Conservation (phyloP, 148 eudicot species). For the Hydrangea macrophylla region DNA sequence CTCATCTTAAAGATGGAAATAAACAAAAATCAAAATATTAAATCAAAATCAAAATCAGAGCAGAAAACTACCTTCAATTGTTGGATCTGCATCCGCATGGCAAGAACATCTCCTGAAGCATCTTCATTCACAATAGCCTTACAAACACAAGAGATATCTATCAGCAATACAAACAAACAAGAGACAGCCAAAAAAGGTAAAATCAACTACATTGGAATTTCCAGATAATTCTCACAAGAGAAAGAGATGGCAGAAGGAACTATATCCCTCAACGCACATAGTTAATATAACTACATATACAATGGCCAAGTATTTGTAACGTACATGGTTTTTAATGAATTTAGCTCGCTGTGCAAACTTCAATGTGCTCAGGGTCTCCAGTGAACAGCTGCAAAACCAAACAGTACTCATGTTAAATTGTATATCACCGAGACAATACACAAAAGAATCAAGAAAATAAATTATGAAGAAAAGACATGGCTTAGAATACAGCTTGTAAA, state of each 20-base stretch:
- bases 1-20: background rate
- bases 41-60: too few species aligned
- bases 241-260: background rate
- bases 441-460: background rate
- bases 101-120: slow-evolving; percentile 98
- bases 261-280: background rate
- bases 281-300: background rate
- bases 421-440: background rate
- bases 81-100: slow-evolving; percentile 91
- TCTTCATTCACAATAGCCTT: slow-evolving; percentile 98
- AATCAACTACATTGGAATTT: background rate
- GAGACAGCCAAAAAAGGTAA: background rate
- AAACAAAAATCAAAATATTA: background rate
- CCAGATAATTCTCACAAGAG: background rate
- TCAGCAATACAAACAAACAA: background rate
- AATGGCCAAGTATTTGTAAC: slow-evolving; percentile 16
- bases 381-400: slow-evolving; percentile 61
- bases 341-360: slow-evolving; percentile 99
- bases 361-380: slow-evolving; percentile 93
- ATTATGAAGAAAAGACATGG: background rate
- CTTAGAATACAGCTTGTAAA: background rate
- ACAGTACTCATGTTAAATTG: background rate
- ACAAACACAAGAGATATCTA: background rate
- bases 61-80: slow-evolving; percentile 75
- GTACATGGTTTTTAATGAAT: slow-evolving; percentile 93